Evolutionary conservation across 2,329 filamentous ascomycete species (phyloP), one percentile per base, ranked within the genome.

Genomic region (Sporothrix dimorphospora): DNA sequence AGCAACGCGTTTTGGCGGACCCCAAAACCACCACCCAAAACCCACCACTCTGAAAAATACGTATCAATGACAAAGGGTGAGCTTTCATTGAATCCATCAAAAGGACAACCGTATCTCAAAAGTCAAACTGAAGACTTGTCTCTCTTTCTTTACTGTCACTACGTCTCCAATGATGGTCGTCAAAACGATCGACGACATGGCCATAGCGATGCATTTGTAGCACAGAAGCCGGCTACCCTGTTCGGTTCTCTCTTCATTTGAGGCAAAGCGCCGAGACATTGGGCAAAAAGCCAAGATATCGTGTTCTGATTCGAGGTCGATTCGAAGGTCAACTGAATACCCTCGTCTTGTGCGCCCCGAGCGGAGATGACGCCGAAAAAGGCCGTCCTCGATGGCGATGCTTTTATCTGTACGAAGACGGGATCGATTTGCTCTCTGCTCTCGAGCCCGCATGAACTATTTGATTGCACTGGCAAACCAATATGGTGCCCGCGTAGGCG

Each of bases 1-100:
- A 72, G 73, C 74, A 75, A 75, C 74, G 70, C 70, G 66, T 45
- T 66, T 49, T 16, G 7, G 34, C n/a, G 45, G 61, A 9, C 34
- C 42, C 14, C 24, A 21, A 45, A 21, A 14, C 11, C 9, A 27
- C 55, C 40, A 42, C n/a, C n/a, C 27, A 34, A 66, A 49, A 5
- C 38, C 34, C n/a, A 24, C 38, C n/a, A 49, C 19, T n/a, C 2
- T 19, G 4, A 49, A 42, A 61, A 42, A 16, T n/a, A 24, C 16
- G 30, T 61, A 40, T 40, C 19, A 34, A 34, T 27, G 27, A 38
- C 16, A 3, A 47, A 3, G 30, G 30, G 30, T 34, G 30, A 34
- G 6, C 6, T 34, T 34, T 34, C 30, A 34, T 34, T 34, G 30
- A 34, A 34, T 34, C 30, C 3, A 34, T 34, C 6, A 34, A 34